phyloP scores from a whole-genome alignment of 2,329 filamentous ascomycete genomes.

The Pestalotiopsis sp. region DNA sequence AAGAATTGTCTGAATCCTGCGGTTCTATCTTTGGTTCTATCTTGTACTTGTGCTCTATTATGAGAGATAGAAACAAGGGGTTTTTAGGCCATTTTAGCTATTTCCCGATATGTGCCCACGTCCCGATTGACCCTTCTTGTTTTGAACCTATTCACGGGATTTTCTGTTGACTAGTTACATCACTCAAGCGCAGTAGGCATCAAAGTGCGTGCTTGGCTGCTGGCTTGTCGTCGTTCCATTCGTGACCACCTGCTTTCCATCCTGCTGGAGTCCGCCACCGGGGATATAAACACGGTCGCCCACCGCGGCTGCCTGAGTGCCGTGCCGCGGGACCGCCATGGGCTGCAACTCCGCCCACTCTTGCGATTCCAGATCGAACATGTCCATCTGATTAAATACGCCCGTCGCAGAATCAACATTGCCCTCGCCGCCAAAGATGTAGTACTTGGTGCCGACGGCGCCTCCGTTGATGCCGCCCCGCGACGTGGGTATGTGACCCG shows the following conservation, averaged over 20 bases:
- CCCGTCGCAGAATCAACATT: conserved; percentile 14
- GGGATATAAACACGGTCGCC: conserved; percentile 34
- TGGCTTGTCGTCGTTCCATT: background rate
- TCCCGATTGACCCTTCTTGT: too few species aligned
- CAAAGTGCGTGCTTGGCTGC: background rate
- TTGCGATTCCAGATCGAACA: conserved; percentile 30
- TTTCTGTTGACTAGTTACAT: too few species aligned
- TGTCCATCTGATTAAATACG: conserved; percentile 32
- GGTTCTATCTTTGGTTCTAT: too few species aligned
- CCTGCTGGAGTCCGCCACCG: conserved; percentile 29
- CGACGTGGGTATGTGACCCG: conserved; percentile 6
- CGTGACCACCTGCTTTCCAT: background rate
- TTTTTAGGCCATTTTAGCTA: too few species aligned
- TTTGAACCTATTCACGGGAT: too few species aligned
- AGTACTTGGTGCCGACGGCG: background rate
- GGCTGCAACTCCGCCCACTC: conserved; percentile 26
- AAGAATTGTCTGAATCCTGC: too few species aligned
- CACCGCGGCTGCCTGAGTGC: conserved; percentile 31
- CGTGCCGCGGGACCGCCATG: conserved; percentile 37
- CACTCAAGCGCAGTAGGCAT: background rate
- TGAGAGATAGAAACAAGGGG: too few species aligned
- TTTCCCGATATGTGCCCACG: too few species aligned
- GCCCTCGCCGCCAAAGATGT: conserved; percentile 9
- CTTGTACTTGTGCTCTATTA: too few species aligned
- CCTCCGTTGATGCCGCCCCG: conserved; percentile 3